Evolutionary conservation across 2,329 filamentous ascomycete genomes (phyloP).

Genomic region (Arthroderma sp.): DNA sequence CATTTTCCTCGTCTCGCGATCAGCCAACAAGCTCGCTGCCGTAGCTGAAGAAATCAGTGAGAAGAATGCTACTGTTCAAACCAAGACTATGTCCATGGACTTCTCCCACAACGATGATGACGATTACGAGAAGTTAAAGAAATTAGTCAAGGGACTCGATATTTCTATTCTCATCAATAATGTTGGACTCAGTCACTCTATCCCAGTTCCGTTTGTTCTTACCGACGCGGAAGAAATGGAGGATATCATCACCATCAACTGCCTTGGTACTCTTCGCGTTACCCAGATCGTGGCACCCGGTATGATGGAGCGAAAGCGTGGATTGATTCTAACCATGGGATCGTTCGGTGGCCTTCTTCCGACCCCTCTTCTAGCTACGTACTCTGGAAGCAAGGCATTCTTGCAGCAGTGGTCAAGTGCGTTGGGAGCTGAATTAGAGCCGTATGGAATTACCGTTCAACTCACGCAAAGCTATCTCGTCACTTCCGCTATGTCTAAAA

Average conservation of each 20-base stretch:
- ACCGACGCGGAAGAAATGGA: slow-evolving; percentile 69
- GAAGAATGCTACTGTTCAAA: slow-evolving; percentile 52
- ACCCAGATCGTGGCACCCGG: slow-evolving; percentile 76
- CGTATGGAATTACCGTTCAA: slow-evolving; percentile 75
- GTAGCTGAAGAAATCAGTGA: slow-evolving; percentile 65
- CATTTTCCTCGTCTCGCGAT: slow-evolving; percentile 86
- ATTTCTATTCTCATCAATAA: slow-evolving; percentile 90
- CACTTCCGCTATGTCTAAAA: slow-evolving; percentile 93
- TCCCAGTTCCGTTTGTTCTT: slow-evolving; percentile 76
- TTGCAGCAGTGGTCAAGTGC: slow-evolving; percentile 90
- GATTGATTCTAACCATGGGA: slow-evolving; percentile 92
- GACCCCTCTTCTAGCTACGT: slow-evolving; percentile 84
- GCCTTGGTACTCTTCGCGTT: slow-evolving; percentile 73
- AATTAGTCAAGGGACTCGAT: slow-evolving; percentile 60
- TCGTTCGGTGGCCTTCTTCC: slow-evolving; percentile 90
- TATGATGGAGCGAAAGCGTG: slow-evolving; percentile 71
- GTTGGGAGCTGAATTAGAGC: slow-evolving; percentile 68
- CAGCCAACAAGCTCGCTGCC: slow-evolving; percentile 74
- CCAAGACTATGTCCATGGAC: slow-evolving; percentile 81
- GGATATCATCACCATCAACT: slow-evolving; percentile 92
- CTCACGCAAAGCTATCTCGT: slow-evolving; percentile 86
- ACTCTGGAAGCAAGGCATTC: slow-evolving; percentile 96
- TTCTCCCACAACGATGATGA: slow-evolving; percentile 66
- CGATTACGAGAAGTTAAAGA: slow-evolving; percentile 65
- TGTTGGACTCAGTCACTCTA: slow-evolving; percentile 85